Base-by-base conservation (phyloP, 805 yeast genomes). In the Suhomyces pyralidae region DNA sequence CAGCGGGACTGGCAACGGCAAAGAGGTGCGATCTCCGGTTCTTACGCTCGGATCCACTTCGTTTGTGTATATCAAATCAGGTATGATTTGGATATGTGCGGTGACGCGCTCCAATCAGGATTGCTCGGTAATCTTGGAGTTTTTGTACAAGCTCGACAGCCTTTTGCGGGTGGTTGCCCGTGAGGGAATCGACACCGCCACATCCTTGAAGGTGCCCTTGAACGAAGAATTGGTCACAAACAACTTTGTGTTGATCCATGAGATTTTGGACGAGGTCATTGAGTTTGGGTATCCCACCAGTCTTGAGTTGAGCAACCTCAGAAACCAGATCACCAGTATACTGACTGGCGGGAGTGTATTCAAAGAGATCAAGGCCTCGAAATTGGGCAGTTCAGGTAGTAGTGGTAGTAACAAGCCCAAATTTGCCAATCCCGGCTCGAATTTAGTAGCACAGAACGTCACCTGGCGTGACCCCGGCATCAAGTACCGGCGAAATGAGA, bases 31-130 rank as follows among this genome's bases (percentile, higher is more conserved):
- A 47, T 72, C 76, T 49, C 80, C 80, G 9, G 72, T 75, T 40
- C 71, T 93, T 44, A 94, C 98, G 0, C 71, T 94, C 44, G 98
- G 98, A 1, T 89, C 96, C 0, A 94, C 98, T 0, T 86, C 97
- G 0, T 94, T 93, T 64, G 78, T 90, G 50, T 92, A 90, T 63
- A 84, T 89, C 46, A 82, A 81, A 57, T 74, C 79, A 26, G 77
- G 77, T 12, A 73, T 78, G 48, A 60, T 93, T 14, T 94, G 96
- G 87, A 61, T 90, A 7, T 96, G 92, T 9, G 96, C 92, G 0
- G 91, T 92, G n/a, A 83, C 96, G 0, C 80, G 97, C 56, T 85
- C 90, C 43, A 94, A 93, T 64, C 89, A 86, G 36, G 97, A 93
- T 65, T 91, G 92, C 32, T 82, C 91, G 1, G 67, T 83, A 3